phyloP scores from a whole-genome alignment of 2,329 filamentous ascomycete species.

The Paraconiothyrium brasiliense region DNA sequence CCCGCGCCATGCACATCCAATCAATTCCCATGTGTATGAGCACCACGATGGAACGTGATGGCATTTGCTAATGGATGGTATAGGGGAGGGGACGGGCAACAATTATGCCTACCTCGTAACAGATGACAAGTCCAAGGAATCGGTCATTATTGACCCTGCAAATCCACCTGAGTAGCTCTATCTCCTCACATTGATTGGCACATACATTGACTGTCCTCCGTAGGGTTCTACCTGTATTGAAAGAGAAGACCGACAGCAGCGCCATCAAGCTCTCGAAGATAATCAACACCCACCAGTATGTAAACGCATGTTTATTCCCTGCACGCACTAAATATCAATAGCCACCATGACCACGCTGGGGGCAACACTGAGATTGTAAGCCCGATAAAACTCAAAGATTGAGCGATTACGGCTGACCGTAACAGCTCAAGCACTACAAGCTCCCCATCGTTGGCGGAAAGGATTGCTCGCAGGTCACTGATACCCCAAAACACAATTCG shows the following conservation, averaged over 20 bases:
- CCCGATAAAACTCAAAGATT: neutral
- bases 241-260: slow-evolving; percentile 74
- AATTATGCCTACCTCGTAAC: slow-evolving; percentile 80
- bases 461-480: slow-evolving; percentile 81
- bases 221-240: slow-evolving; percentile 72
- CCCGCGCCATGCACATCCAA: slow-evolving; percentile 80
- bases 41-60: slow-evolving; percentile 24
- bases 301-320: slow-evolving; percentile 14
- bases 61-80: slow-evolving; percentile 7
- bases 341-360: slow-evolving; percentile 93
- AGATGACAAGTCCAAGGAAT: slow-evolving; percentile 60
- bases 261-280: slow-evolving; percentile 87
- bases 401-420: neutral
- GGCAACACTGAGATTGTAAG: slow-evolving; percentile 83
- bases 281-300: slow-evolving; percentile 96
- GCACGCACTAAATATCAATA: slow-evolving; percentile 50
- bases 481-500: slow-evolving; percentile 77
- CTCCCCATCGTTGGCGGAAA: slow-evolving; percentile 87
- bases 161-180: slow-evolving; percentile 76
- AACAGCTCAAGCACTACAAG: slow-evolving; percentile 66
- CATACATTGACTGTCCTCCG: neutral
- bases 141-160: slow-evolving; percentile 78
- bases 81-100: slow-evolving; percentile 79
- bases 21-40: slow-evolving; percentile 85
- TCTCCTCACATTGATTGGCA: neutral